Evolutionary conservation across 768 basidiomycete genomes (phyloP).

Genomic region (Coprinellus aureogranulatus): DNA sequence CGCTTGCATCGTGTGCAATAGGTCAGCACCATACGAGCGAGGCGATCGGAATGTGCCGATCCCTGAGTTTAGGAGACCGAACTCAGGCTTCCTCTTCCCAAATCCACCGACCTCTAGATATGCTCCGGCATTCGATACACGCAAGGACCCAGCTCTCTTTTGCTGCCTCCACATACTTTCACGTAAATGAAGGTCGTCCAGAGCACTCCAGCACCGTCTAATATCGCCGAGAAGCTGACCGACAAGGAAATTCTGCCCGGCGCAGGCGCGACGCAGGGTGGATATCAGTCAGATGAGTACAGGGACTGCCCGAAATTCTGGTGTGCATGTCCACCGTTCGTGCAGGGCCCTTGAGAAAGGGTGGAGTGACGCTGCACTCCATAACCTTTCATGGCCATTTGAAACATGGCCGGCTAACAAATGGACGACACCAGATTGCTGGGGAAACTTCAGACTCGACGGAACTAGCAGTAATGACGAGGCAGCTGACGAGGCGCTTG

Average conservation of each 20-base stretch:
- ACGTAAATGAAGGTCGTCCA: conserved; percentile 2
- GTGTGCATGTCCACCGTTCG: background rate
- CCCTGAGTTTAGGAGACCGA: conserved; percentile 13
- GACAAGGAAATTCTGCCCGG: background rate
- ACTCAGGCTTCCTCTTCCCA: conserved; percentile 4
- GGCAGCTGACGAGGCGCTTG: background rate
- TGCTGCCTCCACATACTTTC: background rate
- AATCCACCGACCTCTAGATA: conserved; percentile 2
- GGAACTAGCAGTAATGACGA: conserved; percentile 5
- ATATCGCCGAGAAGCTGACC: background rate
- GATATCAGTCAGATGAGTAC: background rate
- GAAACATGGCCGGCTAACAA: conserved; percentile 2
- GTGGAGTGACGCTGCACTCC: background rate
- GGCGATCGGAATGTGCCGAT: conserved; percentile 37
- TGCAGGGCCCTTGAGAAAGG: background rate
- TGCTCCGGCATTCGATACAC: conserved; percentile 7
- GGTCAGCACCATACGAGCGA: conserved; percentile 30
- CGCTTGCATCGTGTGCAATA: conserved; percentile 23
- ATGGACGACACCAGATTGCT: conserved; percentile 5
- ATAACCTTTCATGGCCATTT: background rate
- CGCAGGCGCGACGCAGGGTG: background rate
- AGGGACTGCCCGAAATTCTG: background rate
- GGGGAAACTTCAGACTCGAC: conserved; percentile 4
- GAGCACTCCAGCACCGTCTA: background rate
- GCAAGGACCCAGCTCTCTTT: background rate